Base-by-base conservation (phyloP, 148 eudicot species). In the Heliosperma pusillum region DNA sequence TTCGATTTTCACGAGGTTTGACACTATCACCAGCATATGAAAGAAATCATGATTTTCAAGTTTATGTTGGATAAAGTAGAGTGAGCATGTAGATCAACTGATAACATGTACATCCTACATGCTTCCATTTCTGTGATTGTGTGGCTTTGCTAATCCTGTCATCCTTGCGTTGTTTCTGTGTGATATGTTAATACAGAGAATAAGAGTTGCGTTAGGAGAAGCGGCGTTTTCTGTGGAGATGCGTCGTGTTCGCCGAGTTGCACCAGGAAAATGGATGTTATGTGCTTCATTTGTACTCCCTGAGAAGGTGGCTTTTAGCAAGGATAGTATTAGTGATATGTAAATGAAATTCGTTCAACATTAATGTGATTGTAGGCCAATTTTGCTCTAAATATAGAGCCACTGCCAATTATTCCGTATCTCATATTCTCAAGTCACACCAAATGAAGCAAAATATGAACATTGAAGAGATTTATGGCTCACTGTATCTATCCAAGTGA, bases 201-300 rank as follows among this genome's bases (percentile, higher is more conserved):
- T 94, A 81, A 85, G 90, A 79, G 81, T 85, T 66, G 96, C 86
- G 21, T 73, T 94, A 74, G 81, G 84, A 29, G 96, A 90, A 67
- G 96, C 81, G 19, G 96, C 89, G 24, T 83, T 94, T 78, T 82
- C 88, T 70, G 90, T 94, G 24, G 83, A 91, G 44, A 84, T 87
- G 89, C 93, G 80, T 55, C 87, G 88, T 11, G 97, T 94, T 70
- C 96, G 97, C 40, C 85, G 85, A 74, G 98, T 94, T 42, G 98
- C 98, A 22, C 98, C 98, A 0, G 96, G 93, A 72, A 94, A 94
- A 79, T 94, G 90, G 95, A 94, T 94, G 98, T 10, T 94, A 75
- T 94, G 97, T 82, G 98, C 96, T 60, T 90, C 97, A 58, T 94
- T 94, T 79, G 73, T 82, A 67, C 88, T 94, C 26, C 98, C 98